phyloP scores from a whole-genome alignment of 805 yeast species.

The Zygosaccharomyces siamensis region DNA sequence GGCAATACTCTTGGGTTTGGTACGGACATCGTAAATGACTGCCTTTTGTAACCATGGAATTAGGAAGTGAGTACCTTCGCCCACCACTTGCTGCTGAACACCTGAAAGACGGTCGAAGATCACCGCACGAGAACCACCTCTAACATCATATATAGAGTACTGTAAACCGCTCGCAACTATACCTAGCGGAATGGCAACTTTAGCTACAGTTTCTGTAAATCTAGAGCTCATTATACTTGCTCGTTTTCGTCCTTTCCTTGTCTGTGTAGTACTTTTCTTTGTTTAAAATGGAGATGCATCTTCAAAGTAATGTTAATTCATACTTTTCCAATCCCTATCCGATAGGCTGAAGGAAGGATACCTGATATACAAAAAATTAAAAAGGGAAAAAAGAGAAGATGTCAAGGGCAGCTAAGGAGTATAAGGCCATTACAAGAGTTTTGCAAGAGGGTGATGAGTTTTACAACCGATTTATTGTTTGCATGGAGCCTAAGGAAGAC shows the following conservation, averaged over 20 bases:
- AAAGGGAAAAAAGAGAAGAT: constrained; percentile 1
- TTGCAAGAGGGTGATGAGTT: constrained; percentile 3
- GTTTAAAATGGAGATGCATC: background rate
- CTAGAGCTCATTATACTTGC: constrained; percentile 16
- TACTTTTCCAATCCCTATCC: constrained; percentile 4
- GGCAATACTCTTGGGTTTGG: constrained; percentile 90
- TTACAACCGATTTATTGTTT: constrained; percentile 28
- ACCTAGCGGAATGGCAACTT: constrained; percentile 68
- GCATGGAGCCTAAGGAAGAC: constrained; percentile 46
- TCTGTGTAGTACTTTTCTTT: background rate
- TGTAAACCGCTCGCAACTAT: constrained; percentile 66
- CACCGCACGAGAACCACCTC: constrained; percentile 94
- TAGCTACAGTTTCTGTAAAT: constrained; percentile 28
- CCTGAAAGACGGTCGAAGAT: constrained; percentile 89
- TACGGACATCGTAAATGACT: constrained; percentile 83
- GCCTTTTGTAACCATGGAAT: constrained; percentile 96
- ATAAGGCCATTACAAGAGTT: constrained; percentile 12
- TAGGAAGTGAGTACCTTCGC: constrained; percentile 95
- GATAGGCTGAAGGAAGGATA: background rate
- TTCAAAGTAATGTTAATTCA: background rate
- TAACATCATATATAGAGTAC: constrained; percentile 86
- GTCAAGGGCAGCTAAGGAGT: constrained; percentile 23
- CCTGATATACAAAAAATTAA: background rate
- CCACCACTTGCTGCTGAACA: constrained; percentile 80
- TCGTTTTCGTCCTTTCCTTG: background rate